Percentiles rank a stretch among this genome's conserved stretches.
Conservation (phyloP, 106 monocot species). For the Amphibolis antarctica region DNA sequence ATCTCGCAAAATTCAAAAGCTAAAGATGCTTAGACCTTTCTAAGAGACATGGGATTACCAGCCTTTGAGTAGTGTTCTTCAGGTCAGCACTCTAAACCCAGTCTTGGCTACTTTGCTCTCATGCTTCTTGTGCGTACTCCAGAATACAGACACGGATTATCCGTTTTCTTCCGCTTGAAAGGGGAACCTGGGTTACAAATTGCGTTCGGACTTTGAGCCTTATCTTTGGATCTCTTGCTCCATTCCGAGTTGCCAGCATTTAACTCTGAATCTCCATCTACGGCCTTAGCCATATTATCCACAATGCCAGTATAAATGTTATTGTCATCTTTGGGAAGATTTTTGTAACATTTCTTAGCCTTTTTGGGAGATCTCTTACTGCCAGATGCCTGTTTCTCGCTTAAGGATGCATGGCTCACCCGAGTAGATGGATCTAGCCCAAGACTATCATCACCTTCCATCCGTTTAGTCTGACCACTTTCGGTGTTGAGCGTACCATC, state of each 20-base stretch:
- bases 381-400: background rate
- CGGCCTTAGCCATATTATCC: background rate
- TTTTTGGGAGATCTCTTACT: background rate
- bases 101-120: too few relatives aligned
- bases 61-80: background rate
- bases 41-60: too few relatives aligned
- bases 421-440: background rate
- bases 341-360: background rate
- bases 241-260: background rate
- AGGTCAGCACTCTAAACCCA: background rate
- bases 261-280: background rate
- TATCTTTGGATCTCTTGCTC: background rate
- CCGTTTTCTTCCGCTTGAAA: background rate
- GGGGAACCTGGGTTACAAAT: background rate
- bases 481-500: background rate
- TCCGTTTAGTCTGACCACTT: background rate
- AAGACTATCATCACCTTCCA: background rate
- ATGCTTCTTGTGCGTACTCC: conserved; percentile 6
- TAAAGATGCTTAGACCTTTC: too few relatives aligned
- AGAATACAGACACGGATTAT: background rate
- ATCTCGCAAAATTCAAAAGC: background rate
- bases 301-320: background rate
- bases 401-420: background rate
- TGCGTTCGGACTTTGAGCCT: background rate
- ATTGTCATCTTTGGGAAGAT: too few relatives aligned